These are phyloP conservation scores for Cymbopogon flexuosus DNA, from an alignment of 202 grass and related monocot genomes.

Conservation along the genomic window DNA sequence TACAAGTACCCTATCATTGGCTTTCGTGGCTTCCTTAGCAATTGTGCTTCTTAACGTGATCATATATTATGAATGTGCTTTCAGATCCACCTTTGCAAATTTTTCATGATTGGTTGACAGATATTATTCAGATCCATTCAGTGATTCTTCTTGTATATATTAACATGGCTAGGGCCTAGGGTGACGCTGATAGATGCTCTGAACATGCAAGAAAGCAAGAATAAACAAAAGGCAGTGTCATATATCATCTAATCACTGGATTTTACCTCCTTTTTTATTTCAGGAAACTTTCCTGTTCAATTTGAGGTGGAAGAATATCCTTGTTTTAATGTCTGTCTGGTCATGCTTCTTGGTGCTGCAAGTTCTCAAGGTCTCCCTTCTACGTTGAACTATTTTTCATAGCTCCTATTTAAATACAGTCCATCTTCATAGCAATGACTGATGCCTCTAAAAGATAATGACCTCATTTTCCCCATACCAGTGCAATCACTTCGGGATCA, in stretches of 20 bases:
- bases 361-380: constrained; percentile 63
- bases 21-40: background rate
- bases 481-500: background rate
- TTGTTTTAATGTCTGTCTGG: constrained; percentile 71
- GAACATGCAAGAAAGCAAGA: constrained; percentile 30
- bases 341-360: constrained; percentile 69
- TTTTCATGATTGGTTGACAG: background rate
- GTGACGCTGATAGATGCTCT: background rate
- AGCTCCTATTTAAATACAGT: background rate
- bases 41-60: background rate
- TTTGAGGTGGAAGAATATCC: constrained; percentile 76
- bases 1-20: background rate
- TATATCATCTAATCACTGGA: background rate
- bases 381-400: background rate
- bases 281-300: constrained; percentile 83
- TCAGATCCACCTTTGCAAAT: constrained; percentile 12
- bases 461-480: background rate
- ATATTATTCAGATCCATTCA: background rate
- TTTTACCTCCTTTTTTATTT: background rate
- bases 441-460: background rate
- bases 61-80: background rate
- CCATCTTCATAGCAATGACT: background rate
- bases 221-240: constrained; percentile 1
- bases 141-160: background rate
- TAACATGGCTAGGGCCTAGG: background rate